A percentile compares a stretch with the other conserved stretches of the same genome.
These are phyloP conservation scores for Syzygium oleosum DNA, from an alignment of 345 rosid genomes.

Conservation along the genomic window DNA sequence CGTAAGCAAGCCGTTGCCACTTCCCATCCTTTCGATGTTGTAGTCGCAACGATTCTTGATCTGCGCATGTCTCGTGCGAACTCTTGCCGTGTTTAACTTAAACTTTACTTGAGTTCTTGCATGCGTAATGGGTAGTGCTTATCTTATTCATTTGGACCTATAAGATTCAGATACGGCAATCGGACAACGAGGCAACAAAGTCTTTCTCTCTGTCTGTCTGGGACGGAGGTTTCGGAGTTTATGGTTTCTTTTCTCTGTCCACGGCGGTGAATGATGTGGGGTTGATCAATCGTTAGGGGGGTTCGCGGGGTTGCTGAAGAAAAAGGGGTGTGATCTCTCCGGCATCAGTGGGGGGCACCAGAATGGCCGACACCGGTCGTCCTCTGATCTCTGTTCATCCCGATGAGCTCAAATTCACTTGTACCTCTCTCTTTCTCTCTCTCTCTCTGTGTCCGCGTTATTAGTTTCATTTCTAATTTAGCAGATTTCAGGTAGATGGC, in stretches of 20 bases:
- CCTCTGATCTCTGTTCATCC: conserved; percentile 80
- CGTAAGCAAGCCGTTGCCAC: neutral
- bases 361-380: conserved; percentile 31
- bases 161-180: neutral
- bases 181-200: neutral
- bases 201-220: neutral
- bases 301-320: neutral
- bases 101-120: neutral
- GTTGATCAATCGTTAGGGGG: neutral
- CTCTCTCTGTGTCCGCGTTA: neutral
- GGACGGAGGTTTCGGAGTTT: neutral
- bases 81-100: neutral
- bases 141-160: neutral
- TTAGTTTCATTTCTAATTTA: neutral
- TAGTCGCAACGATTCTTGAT: neutral
- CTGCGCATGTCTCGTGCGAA: neutral
- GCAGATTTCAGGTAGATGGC: neutral
- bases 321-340: neutral
- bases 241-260: neutral
- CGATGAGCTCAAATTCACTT: conserved; percentile 67
- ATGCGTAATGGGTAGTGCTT: neutral
- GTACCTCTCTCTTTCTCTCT: conserved; percentile 17
- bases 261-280: neutral
- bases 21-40: neutral
- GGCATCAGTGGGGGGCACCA: neutral